Conservation (phyloP, 108 stramenopile species). For the Nitzschia sp. region DNA sequence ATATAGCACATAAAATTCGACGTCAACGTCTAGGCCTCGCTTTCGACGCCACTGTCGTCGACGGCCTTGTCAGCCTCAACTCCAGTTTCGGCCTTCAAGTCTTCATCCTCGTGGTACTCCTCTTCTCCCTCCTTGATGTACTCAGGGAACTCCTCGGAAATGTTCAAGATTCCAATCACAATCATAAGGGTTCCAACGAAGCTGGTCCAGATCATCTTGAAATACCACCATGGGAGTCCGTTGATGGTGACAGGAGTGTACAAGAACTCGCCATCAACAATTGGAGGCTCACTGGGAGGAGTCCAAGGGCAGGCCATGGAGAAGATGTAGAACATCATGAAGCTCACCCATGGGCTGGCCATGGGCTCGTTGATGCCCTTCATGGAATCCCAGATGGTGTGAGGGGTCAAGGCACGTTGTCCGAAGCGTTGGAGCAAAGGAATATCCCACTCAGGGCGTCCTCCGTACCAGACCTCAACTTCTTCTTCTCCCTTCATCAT, state of each 20-base stretch:
- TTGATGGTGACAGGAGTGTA: conserved; percentile 5
- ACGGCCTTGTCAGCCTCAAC: no score
- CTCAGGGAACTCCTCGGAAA: conserved; percentile 6
- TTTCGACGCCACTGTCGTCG: no score
- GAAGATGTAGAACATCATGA: conserved; percentile 11
- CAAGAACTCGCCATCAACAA: background rate
- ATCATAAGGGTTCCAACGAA: background rate
- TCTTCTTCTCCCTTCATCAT: conserved; percentile 8
- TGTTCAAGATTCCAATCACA: background rate
- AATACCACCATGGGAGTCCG: conserved; percentile 18
- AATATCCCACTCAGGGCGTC: conserved; percentile 22
- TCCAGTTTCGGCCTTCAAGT: no score
- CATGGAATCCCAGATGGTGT: conserved; percentile 7
- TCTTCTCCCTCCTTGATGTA: conserved; percentile 25
- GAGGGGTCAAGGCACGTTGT: conserved; percentile 4
- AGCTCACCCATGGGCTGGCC: background rate
- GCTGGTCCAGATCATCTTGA: background rate
- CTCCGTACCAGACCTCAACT: background rate
- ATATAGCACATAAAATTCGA: no score
- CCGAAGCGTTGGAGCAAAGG: conserved; percentile 13
- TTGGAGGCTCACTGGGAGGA: background rate
- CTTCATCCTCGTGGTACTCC: conserved; percentile 14
- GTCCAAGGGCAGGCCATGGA: background rate
- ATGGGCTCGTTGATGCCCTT: conserved; percentile 20
- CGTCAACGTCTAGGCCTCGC: no score